Evolutionary conservation across 2,329 filamentous ascomycete genomes (phyloP), one percentile per base, ranked within the genome.

Genomic region (Stagonosporopsis rhizophila): DNA sequence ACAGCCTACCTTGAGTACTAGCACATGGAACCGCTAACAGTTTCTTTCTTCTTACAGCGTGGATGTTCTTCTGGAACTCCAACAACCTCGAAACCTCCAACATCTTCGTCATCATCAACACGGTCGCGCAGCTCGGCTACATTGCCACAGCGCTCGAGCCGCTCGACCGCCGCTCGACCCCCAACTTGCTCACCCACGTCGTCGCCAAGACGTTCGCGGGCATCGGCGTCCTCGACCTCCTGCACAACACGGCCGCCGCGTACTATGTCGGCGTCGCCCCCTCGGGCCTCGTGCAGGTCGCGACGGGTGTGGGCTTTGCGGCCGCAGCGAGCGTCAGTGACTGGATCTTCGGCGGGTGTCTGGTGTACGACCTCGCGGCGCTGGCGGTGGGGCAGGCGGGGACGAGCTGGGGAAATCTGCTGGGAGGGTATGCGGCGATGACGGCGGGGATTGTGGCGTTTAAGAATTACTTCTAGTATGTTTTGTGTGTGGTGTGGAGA

Each of bases 1-100:
- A n/a, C n/a, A n/a, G n/a, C n/a, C n/a, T n/a, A n/a, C n/a, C 17
- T 12, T 37, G 2, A 27, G 15, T 17, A 28, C 19, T 20, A n/a
- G 30, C 4, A 23, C 37, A 4, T 22, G 27, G 9, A 15, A 22
- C 15, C 20, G 20, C 44, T 53, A 20, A 55, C 8, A 14, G 19
- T 2, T n/a, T n/a, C n/a, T n/a, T n/a, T n/a, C n/a, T 8, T 2
- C n/a, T 8, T 9, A 4, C 38, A 80, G 79, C 80, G 3, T 85
- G 84, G 84, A 85, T 87, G 83, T 79, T 87, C 62, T 86, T 85
- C 75, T 87, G 84, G 84, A 86, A 87, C 62, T 62, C 77, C 1
- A 78, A 79, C 3, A 67, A 79, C 20, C 77, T 87, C 5, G 78
- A 80, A 51, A 78, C 78, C 0, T 76, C 81, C 23, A 85, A 87